These are phyloP conservation scores for Thelonectria olida DNA, from an alignment of 2,329 filamentous ascomycete species.

Conservation along the genomic window DNA sequence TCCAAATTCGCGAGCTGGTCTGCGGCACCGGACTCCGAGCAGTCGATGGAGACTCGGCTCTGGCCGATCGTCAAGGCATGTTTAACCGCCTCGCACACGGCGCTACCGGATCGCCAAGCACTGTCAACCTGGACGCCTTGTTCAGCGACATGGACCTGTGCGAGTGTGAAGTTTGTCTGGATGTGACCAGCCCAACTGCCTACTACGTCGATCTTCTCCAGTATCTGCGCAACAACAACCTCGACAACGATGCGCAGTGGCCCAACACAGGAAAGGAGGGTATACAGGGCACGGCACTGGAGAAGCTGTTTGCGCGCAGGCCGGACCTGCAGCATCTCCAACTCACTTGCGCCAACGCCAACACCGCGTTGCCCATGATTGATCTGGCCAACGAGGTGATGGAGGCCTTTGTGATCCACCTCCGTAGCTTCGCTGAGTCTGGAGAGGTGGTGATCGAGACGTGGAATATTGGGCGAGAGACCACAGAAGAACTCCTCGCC, in stretches of 20 bases:
- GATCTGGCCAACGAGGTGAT: conserved; percentile 18
- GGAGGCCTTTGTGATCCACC: conserved; percentile 7
- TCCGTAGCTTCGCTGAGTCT: background rate
- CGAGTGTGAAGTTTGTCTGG: conserved; percentile 9
- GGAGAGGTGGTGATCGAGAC: too few species aligned
- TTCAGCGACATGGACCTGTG: conserved; percentile 1
- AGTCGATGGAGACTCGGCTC: too few species aligned
- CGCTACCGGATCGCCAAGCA: too few species aligned
- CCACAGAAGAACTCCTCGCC: background rate
- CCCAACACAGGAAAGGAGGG: background rate
- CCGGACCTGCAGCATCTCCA: conserved; percentile 14
- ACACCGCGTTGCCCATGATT: conserved; percentile 15
- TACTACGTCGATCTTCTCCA: conserved; percentile 24
- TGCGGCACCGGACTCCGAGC: too few species aligned
- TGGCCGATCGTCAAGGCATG: too few species aligned
- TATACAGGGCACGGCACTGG: background rate
- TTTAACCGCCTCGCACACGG: too few species aligned
- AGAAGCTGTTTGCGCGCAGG: background rate
- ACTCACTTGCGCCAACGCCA: conserved; percentile 16
- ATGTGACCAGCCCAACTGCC: conserved; percentile 12
- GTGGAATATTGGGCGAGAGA: background rate
- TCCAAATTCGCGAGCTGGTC: too few species aligned
- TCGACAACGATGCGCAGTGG: background rate
- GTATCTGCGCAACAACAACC: conserved; percentile 11
- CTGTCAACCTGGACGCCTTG: background rate